Conservation (phyloP, 768 basidiomycete genomes). For the Cystobasidiopsis lactophilus region DNA sequence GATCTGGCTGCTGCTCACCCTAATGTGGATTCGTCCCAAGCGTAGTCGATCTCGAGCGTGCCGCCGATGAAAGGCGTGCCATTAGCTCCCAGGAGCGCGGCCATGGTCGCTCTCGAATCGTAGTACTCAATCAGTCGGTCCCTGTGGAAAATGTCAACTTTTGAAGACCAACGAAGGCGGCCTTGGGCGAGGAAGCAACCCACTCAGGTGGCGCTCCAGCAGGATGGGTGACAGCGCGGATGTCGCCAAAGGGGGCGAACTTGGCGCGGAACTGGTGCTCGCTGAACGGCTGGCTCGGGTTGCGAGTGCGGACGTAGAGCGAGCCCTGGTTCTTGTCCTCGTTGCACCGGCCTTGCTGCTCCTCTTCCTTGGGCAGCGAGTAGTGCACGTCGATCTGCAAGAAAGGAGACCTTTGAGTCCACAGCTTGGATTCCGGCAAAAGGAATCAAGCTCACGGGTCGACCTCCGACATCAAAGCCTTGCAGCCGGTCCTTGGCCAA, state of each 20-base stretch:
- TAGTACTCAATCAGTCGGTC: conserved; percentile 85
- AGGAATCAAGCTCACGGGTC: conserved; percentile 43
- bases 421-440: not conserved
- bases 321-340: conserved; percentile 65
- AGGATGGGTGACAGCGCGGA: conserved; percentile 47
- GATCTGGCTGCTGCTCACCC: not conserved
- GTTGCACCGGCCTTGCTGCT: conserved; percentile 35
- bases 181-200: conserved; percentile 25
- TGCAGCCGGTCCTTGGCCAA: conserved; percentile 75
- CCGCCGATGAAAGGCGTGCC: conserved; percentile 64
- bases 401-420: not conserved
- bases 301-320: conserved; percentile 52
- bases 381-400: conserved; percentile 92
- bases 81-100: conserved; percentile 57
- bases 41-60: conserved; percentile 63
- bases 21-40: conserved; percentile 41
- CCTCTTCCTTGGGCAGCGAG: conserved; percentile 74
- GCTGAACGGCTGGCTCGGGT: conserved; percentile 47
- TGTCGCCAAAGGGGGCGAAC: conserved; percentile 74
- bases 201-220: conserved; percentile 14
- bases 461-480: conserved; percentile 61
- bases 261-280: conserved; percentile 66
- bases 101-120: conserved; percentile 60
- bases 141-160: conserved; percentile 27
- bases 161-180: conserved; percentile 7